Evolutionary conservation across 1,284 basidiomycete species (phyloP).

Genomic region (Rhodotorula sp.): DNA sequence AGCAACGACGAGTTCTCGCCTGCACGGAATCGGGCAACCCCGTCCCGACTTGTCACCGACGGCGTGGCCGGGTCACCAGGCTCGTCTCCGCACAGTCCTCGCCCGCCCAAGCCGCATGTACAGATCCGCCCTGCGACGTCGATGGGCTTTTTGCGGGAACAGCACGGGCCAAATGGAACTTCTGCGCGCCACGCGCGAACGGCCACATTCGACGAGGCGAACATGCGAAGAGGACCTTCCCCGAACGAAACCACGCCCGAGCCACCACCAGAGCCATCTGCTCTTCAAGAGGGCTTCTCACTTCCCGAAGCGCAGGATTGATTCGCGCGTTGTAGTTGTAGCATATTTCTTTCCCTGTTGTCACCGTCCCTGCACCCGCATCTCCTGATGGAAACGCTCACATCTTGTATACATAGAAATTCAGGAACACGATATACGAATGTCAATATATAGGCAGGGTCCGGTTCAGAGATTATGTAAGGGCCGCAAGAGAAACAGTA

Average conservation of each 20-base stretch:
- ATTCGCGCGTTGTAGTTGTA: background rate
- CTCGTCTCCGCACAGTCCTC: background rate
- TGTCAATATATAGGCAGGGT: too few relatives aligned
- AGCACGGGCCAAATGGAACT: background rate
- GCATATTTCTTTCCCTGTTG: background rate
- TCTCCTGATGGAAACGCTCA: too few relatives aligned
- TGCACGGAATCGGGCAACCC: background rate
- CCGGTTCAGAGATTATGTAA: too few relatives aligned
- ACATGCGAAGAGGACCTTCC: background rate
- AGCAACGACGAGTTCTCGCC: slow-evolving; percentile 12
- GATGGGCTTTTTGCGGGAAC: slow-evolving; percentile 6
- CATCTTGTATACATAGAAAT: too few relatives aligned
- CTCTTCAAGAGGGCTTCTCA: background rate
- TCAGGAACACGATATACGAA: too few relatives aligned
- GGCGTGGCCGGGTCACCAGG: background rate
- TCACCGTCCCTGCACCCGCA: too few relatives aligned
- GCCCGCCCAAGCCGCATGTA: slow-evolving; percentile 12
- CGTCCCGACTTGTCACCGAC: background rate
- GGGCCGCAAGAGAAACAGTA: background rate
- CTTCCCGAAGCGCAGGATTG: background rate
- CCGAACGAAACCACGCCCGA: background rate
- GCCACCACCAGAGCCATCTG: background rate
- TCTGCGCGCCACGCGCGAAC: background rate
- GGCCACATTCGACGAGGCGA: background rate
- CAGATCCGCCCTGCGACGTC: slow-evolving; percentile 18